These are phyloP conservation scores for Boechera stricta DNA, from an alignment of 345 rosid genomes.

Conservation along the genomic window DNA sequence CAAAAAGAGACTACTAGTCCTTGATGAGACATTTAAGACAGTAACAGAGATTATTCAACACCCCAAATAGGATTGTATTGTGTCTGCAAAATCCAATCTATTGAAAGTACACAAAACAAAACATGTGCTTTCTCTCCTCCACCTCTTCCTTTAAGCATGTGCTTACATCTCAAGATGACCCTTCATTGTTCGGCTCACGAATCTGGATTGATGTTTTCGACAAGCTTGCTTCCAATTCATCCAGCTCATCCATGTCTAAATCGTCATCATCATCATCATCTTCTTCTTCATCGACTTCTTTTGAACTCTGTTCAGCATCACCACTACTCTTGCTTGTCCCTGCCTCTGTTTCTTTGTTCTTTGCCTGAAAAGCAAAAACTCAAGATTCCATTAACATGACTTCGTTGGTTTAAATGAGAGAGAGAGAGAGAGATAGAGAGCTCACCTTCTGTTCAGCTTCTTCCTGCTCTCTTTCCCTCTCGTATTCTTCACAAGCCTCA, in stretches of 20 bases:
- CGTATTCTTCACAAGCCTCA: constrained; percentile 88
- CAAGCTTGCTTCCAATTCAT: constrained; percentile 84
- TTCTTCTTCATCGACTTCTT: constrained; percentile 34
- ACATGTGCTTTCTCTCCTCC: constrained; percentile 38
- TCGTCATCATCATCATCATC: constrained; percentile 49
- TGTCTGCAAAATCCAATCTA: constrained; percentile 38
- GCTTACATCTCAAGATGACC: constrained; percentile 39
- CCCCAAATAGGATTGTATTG: constrained; percentile 2
- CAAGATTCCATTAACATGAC: constrained; percentile 33
- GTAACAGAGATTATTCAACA: constrained; percentile 37
- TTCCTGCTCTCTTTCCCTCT: constrained; percentile 72
- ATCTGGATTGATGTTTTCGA: constrained; percentile 70
- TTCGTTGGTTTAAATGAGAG: constrained; percentile 3
- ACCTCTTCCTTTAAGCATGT: constrained; percentile 1
- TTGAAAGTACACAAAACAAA: constrained; percentile 42
- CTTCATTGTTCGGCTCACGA: constrained; percentile 50
- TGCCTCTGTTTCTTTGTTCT: constrained; percentile 45
- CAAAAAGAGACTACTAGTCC: constrained; percentile 2
- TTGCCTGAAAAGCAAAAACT: constrained; percentile 33
- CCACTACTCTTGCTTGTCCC: constrained; percentile 45
- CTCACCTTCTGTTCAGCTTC: constrained; percentile 56
- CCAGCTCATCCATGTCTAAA: constrained; percentile 76
- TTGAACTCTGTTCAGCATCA: constrained; percentile 34
- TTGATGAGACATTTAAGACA: constrained; percentile 27
- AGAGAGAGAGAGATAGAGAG: constrained; percentile 16